Evolutionary conservation across 225 moss, liverwort and hornwort species (phyloP).

Genomic region (Takakia lepidozioides): DNA sequence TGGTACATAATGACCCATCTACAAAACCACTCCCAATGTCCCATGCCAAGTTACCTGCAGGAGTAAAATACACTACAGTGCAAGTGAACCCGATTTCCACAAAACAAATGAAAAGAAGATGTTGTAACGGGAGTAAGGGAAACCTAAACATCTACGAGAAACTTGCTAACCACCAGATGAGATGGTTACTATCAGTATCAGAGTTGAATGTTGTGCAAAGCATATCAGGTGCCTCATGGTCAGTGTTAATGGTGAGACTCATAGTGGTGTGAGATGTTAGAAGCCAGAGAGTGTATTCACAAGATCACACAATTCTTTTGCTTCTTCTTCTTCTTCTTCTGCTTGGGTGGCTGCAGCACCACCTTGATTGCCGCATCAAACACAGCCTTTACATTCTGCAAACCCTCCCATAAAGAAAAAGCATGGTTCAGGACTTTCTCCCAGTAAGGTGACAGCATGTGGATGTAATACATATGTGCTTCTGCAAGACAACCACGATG

Average conservation of each 20-base stretch:
- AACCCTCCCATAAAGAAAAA: not conserved
- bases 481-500: no score
- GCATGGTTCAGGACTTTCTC: no score
- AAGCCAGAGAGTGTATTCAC: conserved; percentile 23
- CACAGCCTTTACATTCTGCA: conserved; percentile 99
- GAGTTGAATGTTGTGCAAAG: conserved; percentile 31
- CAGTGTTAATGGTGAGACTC: no score
- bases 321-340: conserved; percentile 97
- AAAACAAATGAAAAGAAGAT: conserved; percentile 25
- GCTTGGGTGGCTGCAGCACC: conserved; percentile 98
- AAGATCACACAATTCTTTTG: conserved; percentile 94
- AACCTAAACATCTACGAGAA: conserved; percentile 40
- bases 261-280: no score
- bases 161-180: no score
- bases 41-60: conserved; percentile 44
- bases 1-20: conserved; percentile 33
- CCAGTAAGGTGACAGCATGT: no score
- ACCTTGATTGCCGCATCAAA: conserved; percentile 99
- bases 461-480: no score
- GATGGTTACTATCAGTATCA: no score
- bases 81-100: conserved; percentile 40
- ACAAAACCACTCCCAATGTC: conserved; percentile 54
- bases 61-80: conserved; percentile 60
- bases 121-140: conserved; percentile 27
- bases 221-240: conserved; percentile 23